Evolutionary conservation across 1,139 yeast genomes (phyloP).

Genomic region (Geotrichum fermentans): DNA sequence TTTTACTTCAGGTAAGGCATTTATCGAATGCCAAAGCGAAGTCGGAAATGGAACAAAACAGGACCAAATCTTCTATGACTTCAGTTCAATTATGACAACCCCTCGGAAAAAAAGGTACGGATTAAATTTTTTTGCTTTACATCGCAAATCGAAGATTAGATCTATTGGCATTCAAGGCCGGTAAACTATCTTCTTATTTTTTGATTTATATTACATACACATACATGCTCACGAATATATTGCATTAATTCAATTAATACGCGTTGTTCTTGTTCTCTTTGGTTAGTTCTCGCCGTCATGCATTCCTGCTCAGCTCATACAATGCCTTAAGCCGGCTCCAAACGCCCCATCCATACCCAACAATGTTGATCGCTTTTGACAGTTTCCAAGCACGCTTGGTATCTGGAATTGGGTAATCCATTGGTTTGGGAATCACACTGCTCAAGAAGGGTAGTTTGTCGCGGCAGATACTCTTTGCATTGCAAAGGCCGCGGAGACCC

Average conservation of each 20-base stretch:
- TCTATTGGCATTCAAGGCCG: no score
- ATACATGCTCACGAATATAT: not conserved
- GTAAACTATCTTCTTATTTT: no score
- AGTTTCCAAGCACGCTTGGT: conserved; percentile 83
- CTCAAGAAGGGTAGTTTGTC: conserved; percentile 69
- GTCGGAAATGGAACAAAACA: no score
- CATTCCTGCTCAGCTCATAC: conserved; percentile 38
- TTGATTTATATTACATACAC: not conserved
- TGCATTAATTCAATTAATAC: not conserved
- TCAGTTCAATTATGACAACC: no score
- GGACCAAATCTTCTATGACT: no score
- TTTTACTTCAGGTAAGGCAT: no score
- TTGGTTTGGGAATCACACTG: conserved; percentile 79
- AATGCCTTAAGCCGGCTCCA: conserved; percentile 63
- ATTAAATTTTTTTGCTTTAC: no score
- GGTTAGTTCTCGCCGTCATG: no score
- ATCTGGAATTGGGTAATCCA: conserved; percentile 85
- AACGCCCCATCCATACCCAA: conserved; percentile 69
- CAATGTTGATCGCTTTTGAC: conserved; percentile 72
- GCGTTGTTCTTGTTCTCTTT: no score
- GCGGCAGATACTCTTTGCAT: conserved; percentile 78
- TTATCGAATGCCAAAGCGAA: no score
- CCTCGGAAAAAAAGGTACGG: no score
- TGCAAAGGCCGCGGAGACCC: conserved; percentile 84
- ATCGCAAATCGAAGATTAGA: no score